Evolutionary conservation across 176 grass and related monocot genomes (phyloP), one percentile per base, ranked within the genome.

Genomic region (Echinochloa phyllopogon): DNA sequence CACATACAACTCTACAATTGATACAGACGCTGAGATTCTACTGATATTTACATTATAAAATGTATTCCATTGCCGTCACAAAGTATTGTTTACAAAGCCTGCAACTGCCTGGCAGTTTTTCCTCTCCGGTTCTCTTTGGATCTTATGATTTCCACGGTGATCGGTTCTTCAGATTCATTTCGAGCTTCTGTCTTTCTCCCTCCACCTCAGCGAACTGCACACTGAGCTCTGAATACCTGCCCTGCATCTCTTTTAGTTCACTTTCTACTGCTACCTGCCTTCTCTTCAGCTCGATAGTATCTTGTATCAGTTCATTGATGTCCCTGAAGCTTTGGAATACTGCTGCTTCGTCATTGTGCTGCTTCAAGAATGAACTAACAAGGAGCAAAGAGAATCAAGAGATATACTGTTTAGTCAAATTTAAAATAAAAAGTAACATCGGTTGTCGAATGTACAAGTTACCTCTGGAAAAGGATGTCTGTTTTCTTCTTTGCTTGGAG

Each of bases 281-380:
- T 85, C 83, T 94, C 89, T 89, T 99, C 79, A 92, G 39, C 62
- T 99, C 93, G 12, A 99, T 79, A 37, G 92, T 94, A 69, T 96
- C 91, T 85, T 94, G 94, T 88, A 99, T 99, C 69, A 99, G 69
- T 90, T 99, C 96, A 79, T 99, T 99, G 55, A 96, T 99, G 74
- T 99, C 93, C 86, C 89, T 90, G 73, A 99, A 99, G 90, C 93
- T 96, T 59, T 99, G 93, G 70, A 94, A 96, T 59, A 92, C 77
- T 59, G 91, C 88, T 53, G 87, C 94, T 65, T 96, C 89, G 59
- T 99, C 89, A 3, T 92, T 94, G 45, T 96, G 96, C 83, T 96
- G 96, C 87, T 89, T 96, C 86, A 96, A 82, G 83, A 99, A 99
- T 29, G 89, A 99, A 85, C 96, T 99, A 85, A 51, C 79, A 81